Base-by-base conservation (phyloP, 768 basidiomycete genomes). In the Leccinum incarnatum region DNA sequence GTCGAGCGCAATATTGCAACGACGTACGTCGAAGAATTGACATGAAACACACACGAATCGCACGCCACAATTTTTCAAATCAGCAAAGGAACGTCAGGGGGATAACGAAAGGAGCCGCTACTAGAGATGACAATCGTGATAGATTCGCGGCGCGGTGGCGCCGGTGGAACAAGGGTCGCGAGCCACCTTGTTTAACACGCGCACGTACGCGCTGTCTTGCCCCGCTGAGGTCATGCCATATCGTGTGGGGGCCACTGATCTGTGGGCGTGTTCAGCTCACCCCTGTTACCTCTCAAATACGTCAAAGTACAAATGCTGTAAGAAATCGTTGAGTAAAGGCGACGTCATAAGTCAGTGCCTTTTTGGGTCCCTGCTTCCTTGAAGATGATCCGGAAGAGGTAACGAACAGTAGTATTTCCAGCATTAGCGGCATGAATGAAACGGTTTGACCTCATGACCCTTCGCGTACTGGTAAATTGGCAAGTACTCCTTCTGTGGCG, bases 171-270 rank as follows among this genome's bases (percentile, higher is more conserved):
- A 17, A 36, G 57, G 48, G 56, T 48, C 12, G 15, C 46, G 21
- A 36, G 29, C 54, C 58, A 34, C 54, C 54, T 50, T 47, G 47
- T 37, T 27, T 7, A 52, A 55, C 58, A 52, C 45, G 48, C 53
- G 47, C 48, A 36, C 49, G 32, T 21, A 42, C 56, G 37, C 21
- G 46, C 32, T 3, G 30, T 17, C 23, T 47, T 12, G 19, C 34
- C 32, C 25, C 51, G 23, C 47, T 40, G 21, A 58, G 47, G 30
- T 27, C 29, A 19, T 53, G 25, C 14, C 21, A 29, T 48, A 14
- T 45, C 49, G 4, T 15, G 21, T 42, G 25, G 48, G 40, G 40
- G 11, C 27, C 29, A 51, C 5, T 25, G 25, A 11, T 32, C 30
- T 29, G 30, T 32, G 14, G 50, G 30, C 49, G 42, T 34, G 37